Base-by-base conservation (phyloP, 495 filamentous ascomycete genomes). In the Recurvomyces mirabilis region DNA sequence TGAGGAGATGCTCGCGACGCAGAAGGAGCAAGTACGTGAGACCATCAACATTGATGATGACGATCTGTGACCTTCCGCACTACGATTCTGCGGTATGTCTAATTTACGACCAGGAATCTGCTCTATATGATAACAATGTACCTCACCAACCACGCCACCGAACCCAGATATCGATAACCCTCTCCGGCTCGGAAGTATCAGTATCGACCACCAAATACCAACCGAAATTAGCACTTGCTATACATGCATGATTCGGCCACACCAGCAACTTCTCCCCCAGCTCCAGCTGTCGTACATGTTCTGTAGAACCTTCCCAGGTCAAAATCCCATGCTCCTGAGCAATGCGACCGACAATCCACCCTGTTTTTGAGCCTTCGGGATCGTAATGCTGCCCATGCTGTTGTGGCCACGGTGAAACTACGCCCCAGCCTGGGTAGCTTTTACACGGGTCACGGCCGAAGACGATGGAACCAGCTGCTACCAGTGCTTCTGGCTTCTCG, bases 231-330 rank as follows among this genome's bases (percentile, higher is more conserved):
- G 77, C 78, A 0, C 82, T 80, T 4, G 84, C 75, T 39, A 91
- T 80, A 55, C 87, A 93, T 29, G 82, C 74, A 62, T 94, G 87
- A 54, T 93, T 93, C 0, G 87, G 85, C 72, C 78, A 89, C 10
- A 93, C 65, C 37, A 78, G 68, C 19, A 91, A 68, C 41, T 75
- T 72, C 52, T 75, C 60, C 7, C 79, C 80, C 19, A 78, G 63
- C 15, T 44, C 35, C 60, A 85, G 38, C 63, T 69, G 58, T 52
- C 76, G 68, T 66, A 83, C 57, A 50, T 69, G 52, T 51, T 70
- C 65, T 54, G 55, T 29, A 36, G 44, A 1, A 57, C 73, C 49
- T 55, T 63, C 60, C 71, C 73, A 65, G 2, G 41, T 51, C 24
- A 67, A 41, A 9, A 65, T 54, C 0, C 64, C 64, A 50, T 65